Evolutionary conservation across 2,329 filamentous ascomycete species (phyloP), one percentile per base, ranked within the genome.

Genomic region (Grosmannia clavigera): DNA sequence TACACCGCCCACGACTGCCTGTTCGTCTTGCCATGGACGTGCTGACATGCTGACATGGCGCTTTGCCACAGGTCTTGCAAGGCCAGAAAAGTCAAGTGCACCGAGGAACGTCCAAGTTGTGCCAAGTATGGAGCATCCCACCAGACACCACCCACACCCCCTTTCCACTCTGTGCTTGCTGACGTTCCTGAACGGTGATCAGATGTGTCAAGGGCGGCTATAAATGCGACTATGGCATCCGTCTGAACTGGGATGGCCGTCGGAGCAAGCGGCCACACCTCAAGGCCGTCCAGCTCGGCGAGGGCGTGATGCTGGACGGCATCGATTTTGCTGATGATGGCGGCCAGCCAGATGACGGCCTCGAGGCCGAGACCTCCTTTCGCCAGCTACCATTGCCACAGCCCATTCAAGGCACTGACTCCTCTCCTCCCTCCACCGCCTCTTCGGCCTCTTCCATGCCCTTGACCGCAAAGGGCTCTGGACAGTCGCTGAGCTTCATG

Each of bases 171-270:
- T 16, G 3, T 27, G 40, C 5, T 19, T 16, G 43, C 43, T 46
- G 19, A 46, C 43, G 19, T n/a, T 16, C 43, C 14, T 19, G 14
- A 43, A 43, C 40, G 3, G 16, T 46, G 57, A 50, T 57, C 59
- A 78, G 76, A 68, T 92, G 89, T 71, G 78, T 84, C 66, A 83
- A 83, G 63, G 83, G 85, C 64, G 84, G 84, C 62, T 87, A 90
- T 68, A 74, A 75, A 55, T 94, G 89, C 74, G 88, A 94, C 71
- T 92, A 92, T 70, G 88, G 83, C 67, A 88, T 92, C 66, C 81
- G 87, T 38, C 74, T 92, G 64, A 92, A 92, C 67, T 92, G 89
- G 89, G 85, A 87, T 62, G 87, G 88, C 5, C 81, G 88, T 60
- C 78, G 80, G 57, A 86, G 82, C 68, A 83, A 81, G 71, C 79